These are phyloP conservation scores for Lithospermum erythrorhizon DNA, from an alignment of 257 asterid species.

Conservation along the genomic window DNA sequence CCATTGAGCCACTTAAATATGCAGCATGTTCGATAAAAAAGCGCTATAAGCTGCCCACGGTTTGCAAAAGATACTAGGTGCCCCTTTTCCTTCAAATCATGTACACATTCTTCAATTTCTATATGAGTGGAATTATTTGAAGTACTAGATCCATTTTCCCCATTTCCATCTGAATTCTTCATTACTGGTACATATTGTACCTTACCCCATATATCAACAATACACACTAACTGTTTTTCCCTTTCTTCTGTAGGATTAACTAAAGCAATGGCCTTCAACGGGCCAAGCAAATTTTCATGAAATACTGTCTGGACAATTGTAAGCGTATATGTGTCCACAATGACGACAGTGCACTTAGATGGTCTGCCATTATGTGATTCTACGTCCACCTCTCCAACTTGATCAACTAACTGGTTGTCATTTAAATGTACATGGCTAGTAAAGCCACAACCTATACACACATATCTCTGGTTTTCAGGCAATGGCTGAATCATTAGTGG, in stretches of 20 bases:
- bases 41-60: slow-evolving; percentile 45
- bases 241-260: slow-evolving; percentile 35
- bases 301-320: slow-evolving; percentile 70
- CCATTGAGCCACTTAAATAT: slow-evolving; percentile 59
- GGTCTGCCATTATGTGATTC: slow-evolving; percentile 30
- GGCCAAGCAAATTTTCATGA: slow-evolving; percentile 71
- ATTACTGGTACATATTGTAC: slow-evolving; percentile 47
- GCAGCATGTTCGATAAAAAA: slow-evolving; percentile 63
- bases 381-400: slow-evolving; percentile 23
- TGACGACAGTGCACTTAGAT: slow-evolving; percentile 48
- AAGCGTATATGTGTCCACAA: slow-evolving; percentile 69
- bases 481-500: slow-evolving; percentile 56
- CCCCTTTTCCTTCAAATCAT: slow-evolving; percentile 37
- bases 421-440: slow-evolving; percentile 18
- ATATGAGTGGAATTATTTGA: slow-evolving; percentile 26
- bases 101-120: slow-evolving; percentile 40
- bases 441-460: slow-evolving; percentile 60
- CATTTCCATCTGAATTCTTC: slow-evolving; percentile 40
- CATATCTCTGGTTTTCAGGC: slow-evolving; percentile 63
- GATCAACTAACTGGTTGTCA: slow-evolving; percentile 27
- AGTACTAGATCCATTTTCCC: slow-evolving; percentile 23
- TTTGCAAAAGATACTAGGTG: slow-evolving; percentile 45
- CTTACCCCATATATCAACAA: slow-evolving; percentile 71
- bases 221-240: slow-evolving; percentile 56
- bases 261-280: slow-evolving; percentile 62